Percentiles rank a stretch among this genome's conserved stretches.
Evolutionary conservation across 805 yeast genomes (phyloP).

Genomic region (Torulaspora microellipsoides): DNA sequence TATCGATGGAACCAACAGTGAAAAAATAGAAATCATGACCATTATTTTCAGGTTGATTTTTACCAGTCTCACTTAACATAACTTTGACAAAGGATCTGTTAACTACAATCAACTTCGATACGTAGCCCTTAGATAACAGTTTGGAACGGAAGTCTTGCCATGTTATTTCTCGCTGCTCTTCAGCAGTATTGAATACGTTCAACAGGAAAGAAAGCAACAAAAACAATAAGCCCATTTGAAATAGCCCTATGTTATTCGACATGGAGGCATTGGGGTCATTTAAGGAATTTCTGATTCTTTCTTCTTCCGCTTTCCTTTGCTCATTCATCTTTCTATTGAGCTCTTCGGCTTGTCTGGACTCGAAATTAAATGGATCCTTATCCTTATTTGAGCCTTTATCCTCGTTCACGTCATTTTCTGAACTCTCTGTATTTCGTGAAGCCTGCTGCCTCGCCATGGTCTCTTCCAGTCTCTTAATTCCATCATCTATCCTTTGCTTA

Average conservation of each 20-base stretch:
- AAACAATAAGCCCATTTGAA: slow-evolving; percentile 34
- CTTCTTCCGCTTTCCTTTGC: slow-evolving; percentile 12
- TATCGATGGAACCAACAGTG: slow-evolving; percentile 83
- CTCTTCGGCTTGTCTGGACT: slow-evolving; percentile 17
- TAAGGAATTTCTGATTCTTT: slow-evolving; percentile 12
- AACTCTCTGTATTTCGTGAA: slow-evolving; percentile 3
- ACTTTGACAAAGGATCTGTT: slow-evolving; percentile 75
- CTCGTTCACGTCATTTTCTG: slow-evolving; percentile 1
- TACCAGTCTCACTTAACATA: slow-evolving; percentile 58
- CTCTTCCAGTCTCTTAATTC: slow-evolving; percentile 23
- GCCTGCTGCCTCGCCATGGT: slow-evolving; percentile 23
- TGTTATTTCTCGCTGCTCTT: slow-evolving; percentile 55
- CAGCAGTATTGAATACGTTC: slow-evolving; percentile 30
- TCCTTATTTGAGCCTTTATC: slow-evolving; percentile 2
- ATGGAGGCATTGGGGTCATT: slow-evolving; percentile 34
- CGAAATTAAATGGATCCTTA: slow-evolving; percentile 16
- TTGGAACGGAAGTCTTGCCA: slow-evolving; percentile 87
- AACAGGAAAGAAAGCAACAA: slow-evolving; percentile 32
- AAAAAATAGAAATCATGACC: slow-evolving; percentile 47
- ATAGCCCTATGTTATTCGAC: slow-evolving; percentile 33
- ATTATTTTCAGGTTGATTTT: slow-evolving; percentile 38
- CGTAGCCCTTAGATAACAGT: slow-evolving; percentile 73
- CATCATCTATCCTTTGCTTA: slow-evolving; percentile 23
- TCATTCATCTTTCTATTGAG: slow-evolving; percentile 15
- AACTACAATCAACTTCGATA: slow-evolving; percentile 65